Evolutionary conservation across 345 rosid genomes (phyloP).

Genomic region (Brassica nigra): DNA sequence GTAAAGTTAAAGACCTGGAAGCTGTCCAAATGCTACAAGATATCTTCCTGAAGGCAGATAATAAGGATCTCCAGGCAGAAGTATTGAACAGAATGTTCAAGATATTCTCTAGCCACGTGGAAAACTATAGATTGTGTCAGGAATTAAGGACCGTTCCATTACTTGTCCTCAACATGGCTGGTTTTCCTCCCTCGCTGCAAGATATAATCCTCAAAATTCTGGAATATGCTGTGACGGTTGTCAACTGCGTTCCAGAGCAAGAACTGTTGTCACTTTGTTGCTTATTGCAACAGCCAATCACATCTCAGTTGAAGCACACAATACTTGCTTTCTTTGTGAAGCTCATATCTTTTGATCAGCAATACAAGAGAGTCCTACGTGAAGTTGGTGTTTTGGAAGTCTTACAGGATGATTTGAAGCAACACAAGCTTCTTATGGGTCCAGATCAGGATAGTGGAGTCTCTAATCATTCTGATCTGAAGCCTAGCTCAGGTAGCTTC

Average conservation of each 20-base stretch:
- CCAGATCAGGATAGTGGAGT: slow-evolving; percentile 55
- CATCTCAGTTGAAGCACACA: slow-evolving; percentile 87
- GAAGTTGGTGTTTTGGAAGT: slow-evolving; percentile 98
- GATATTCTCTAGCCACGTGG: slow-evolving; percentile 96
- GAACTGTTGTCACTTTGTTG: slow-evolving; percentile 97
- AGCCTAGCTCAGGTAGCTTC: slow-evolving; percentile 79
- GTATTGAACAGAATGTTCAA: slow-evolving; percentile 96
- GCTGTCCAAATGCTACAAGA: slow-evolving; percentile 99
- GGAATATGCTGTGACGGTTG: slow-evolving; percentile 98
- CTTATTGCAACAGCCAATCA: slow-evolving; percentile 92
- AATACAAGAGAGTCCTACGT: slow-evolving; percentile 92
- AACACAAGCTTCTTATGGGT: slow-evolving; percentile 84
- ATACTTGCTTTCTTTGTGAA: slow-evolving; percentile 94
- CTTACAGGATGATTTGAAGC: slow-evolving; percentile 91
- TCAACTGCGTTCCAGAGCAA: slow-evolving; percentile 98
- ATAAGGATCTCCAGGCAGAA: slow-evolving; percentile 87
- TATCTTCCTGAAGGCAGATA: slow-evolving; percentile 90
- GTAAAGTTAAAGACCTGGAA: slow-evolving; percentile 96
- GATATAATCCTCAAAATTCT: slow-evolving; percentile 95
- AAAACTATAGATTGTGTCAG: slow-evolving; percentile 90
- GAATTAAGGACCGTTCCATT: slow-evolving; percentile 95
- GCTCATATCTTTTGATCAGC: slow-evolving; percentile 97
- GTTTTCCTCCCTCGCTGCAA: slow-evolving; percentile 89
- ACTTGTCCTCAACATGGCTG: slow-evolving; percentile 92
- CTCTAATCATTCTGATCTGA: slow-evolving; percentile 56